These are phyloP conservation scores for Mallotus japonicus DNA, from an alignment of 441 rosid genomes.

Conservation along the genomic window DNA sequence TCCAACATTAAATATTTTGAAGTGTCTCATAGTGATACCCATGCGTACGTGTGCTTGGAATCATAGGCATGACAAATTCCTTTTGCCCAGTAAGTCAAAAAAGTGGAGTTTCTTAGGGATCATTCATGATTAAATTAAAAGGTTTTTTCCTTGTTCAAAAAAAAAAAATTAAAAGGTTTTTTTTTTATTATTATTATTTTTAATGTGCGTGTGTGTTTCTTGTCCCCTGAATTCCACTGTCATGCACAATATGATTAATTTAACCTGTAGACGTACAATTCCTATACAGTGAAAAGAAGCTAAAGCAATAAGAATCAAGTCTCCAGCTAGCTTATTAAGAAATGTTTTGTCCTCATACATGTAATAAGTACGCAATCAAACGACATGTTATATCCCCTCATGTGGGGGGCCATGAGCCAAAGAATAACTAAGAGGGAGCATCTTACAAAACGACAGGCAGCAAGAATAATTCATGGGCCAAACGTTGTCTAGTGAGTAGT, in stretches of 20 bases:
- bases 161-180: too few relatives aligned
- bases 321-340: slow-evolving; percentile 15
- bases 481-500: slow-evolving; percentile 24
- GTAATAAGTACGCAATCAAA: neutral
- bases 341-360: slow-evolving; percentile 20
- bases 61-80: too few relatives aligned
- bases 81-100: too few relatives aligned
- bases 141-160: too few relatives aligned
- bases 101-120: too few relatives aligned
- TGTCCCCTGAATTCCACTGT: neutral
- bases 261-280: too few relatives aligned
- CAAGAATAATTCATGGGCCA: slow-evolving; percentile 42
- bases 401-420: slow-evolving; percentile 10
- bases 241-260: neutral
- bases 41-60: too few relatives aligned
- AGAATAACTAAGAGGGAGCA: slow-evolving; percentile 13
- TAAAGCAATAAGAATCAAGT: neutral
- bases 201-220: neutral
- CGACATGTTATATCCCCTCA: slow-evolving; percentile 14
- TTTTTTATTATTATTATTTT: too few relatives aligned
- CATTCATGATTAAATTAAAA: too few relatives aligned
- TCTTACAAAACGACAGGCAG: slow-evolving; percentile 26
- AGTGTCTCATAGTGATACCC: too few relatives aligned
- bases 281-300: neutral
- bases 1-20: too few relatives aligned